Evolutionary conservation across 192 early-diverging fungal species (phyloP).

Genomic region (Coemansia pectinata): DNA sequence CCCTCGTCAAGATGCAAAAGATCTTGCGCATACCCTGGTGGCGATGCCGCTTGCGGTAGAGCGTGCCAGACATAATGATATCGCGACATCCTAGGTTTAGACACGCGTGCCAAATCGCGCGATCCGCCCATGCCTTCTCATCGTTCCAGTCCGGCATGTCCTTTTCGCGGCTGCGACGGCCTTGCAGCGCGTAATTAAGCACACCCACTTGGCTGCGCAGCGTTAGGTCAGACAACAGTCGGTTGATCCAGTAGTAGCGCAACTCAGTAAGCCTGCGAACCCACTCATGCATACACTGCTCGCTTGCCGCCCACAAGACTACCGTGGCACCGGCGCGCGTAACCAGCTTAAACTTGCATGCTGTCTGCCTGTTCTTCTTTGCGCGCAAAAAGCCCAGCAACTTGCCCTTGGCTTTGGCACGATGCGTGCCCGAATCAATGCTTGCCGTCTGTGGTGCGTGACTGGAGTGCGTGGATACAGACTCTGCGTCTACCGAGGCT

Average conservation of each 20-base stretch:
- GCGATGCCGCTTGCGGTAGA: conserved; percentile 53
- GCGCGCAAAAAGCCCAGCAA: conserved; percentile 29
- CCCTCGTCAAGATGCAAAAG: conserved; percentile 50
- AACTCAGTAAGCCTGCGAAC: conserved; percentile 38
- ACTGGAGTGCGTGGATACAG: neutral
- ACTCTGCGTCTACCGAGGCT: conserved; percentile 11
- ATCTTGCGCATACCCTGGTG: conserved; percentile 51
- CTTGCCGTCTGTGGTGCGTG: neutral
- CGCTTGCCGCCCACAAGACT: conserved; percentile 41
- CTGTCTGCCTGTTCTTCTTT: conserved; percentile 21
- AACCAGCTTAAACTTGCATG: conserved; percentile 39
- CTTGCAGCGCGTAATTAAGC: conserved; percentile 43
- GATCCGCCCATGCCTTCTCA: conserved; percentile 46
- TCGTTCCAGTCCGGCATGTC: conserved; percentile 38
- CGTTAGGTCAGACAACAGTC: conserved; percentile 33
- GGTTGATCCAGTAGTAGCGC: conserved; percentile 47
- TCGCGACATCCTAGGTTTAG: conserved; percentile 48
- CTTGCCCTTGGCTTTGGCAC: conserved; percentile 15
- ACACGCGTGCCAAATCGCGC: conserved; percentile 51
- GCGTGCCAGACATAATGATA: conserved; percentile 43
- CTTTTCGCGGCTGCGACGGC: conserved; percentile 25
- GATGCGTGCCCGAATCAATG: neutral
- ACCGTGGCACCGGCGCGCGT: conserved; percentile 34
- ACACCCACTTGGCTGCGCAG: conserved; percentile 34
- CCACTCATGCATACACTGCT: conserved; percentile 49